These are phyloP conservation scores for Hsuehochloa calcarea DNA, from an alignment of 176 grass and related monocot species.

Conservation along the genomic window DNA sequence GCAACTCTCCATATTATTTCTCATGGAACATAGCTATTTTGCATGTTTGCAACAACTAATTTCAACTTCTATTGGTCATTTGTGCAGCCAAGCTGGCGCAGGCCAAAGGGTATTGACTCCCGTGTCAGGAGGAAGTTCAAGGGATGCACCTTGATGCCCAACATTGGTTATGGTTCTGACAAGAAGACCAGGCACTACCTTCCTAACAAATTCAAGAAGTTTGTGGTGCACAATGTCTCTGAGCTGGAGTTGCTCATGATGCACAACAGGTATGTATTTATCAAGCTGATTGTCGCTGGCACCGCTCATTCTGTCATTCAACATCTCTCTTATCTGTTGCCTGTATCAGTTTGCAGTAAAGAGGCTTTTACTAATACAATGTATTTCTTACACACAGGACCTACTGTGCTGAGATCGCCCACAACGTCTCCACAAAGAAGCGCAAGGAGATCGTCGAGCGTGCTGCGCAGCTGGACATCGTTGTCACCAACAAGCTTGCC, in stretches of 20 bases:
- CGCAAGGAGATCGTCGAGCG: constrained; percentile 76
- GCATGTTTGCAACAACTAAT: neutral
- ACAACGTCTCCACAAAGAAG: constrained; percentile 60
- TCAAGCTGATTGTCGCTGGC: neutral
- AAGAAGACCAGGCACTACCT: constrained; percentile 70
- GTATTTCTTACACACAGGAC: constrained; percentile 35
- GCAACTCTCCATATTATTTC: neutral
- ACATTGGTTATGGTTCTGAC: constrained; percentile 81
- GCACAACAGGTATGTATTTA: constrained; percentile 59
- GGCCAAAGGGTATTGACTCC: constrained; percentile 86
- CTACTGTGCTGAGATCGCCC: constrained; percentile 71
- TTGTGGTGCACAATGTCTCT: constrained; percentile 69
- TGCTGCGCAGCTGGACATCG: constrained; percentile 65
- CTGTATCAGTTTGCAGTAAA: neutral
- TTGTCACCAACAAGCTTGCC: constrained; percentile 73
- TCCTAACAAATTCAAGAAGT: constrained; percentile 79
- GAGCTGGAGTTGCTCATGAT: constrained; percentile 85
- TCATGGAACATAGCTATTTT: neutral
- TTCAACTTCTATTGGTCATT: neutral
- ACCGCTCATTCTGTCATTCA: neutral
- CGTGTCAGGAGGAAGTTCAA: constrained; percentile 79
- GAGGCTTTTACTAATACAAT: neutral
- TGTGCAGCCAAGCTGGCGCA: constrained; percentile 63
- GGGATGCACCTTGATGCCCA: constrained; percentile 66
- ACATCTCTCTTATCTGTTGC: neutral